Conservation (phyloP, 2,329 filamentous ascomycete species). For the Beauveria caledonica region DNA sequence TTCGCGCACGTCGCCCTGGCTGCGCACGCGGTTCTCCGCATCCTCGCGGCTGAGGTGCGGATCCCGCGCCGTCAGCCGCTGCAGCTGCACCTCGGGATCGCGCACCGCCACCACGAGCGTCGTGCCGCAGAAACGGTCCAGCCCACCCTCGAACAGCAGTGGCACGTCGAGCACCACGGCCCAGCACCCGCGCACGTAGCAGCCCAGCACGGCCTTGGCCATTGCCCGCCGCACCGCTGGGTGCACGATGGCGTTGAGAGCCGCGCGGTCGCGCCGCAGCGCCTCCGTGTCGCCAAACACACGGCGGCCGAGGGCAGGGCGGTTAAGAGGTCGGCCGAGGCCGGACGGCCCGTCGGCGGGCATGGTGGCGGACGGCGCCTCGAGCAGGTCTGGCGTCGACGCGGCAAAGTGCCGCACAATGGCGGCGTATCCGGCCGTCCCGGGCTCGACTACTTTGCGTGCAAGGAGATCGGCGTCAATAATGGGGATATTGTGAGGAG, state of each 20-base stretch:
- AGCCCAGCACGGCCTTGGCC: constrained; percentile 62
- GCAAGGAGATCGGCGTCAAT: constrained; percentile 92
- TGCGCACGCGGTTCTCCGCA: constrained; percentile 75
- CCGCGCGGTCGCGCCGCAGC: constrained; percentile 59
- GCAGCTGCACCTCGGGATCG: constrained; percentile 76
- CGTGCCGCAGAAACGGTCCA: constrained; percentile 78
- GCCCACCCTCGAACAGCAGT: constrained; percentile 77
- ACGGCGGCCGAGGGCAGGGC: constrained; percentile 72
- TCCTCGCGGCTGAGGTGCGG: constrained; percentile 74
- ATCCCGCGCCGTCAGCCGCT: constrained; percentile 66
- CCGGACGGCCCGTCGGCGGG: constrained; percentile 47
- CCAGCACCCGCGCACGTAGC: constrained; percentile 71
- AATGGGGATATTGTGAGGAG: constrained; percentile 80
- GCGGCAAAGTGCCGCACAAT: constrained; percentile 77
- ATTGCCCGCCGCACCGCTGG: constrained; percentile 81
- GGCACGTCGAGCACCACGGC: constrained; percentile 90
- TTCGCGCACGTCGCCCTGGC: constrained; percentile 76
- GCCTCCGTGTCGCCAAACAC: constrained; percentile 78
- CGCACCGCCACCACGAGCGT: constrained; percentile 80
- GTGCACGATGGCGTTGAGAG: constrained; percentile 86
- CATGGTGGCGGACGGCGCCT: constrained; percentile 46
- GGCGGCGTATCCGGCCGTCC: constrained; percentile 71
- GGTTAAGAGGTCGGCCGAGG: constrained; percentile 69
- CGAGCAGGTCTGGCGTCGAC: constrained; percentile 77
- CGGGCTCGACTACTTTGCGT: constrained; percentile 88